These are phyloP conservation scores for Solanum corneliomulleri DNA, from an alignment of 257 asterid species.

Conservation along the genomic window DNA sequence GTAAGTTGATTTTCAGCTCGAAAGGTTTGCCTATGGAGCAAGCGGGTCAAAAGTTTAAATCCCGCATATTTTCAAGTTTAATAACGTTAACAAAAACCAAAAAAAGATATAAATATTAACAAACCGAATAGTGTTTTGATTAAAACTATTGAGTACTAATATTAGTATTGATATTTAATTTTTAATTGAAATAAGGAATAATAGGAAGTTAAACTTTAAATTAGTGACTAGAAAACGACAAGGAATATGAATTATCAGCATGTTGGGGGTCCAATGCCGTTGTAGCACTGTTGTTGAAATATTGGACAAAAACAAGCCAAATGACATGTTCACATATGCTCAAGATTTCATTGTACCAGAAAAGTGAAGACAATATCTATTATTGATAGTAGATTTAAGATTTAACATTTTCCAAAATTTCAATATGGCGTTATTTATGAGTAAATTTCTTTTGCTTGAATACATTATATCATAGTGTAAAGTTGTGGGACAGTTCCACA, in stretches of 20 bases:
- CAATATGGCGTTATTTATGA: neutral
- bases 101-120: neutral
- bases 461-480: neutral
- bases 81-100: neutral
- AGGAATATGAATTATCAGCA: constrained; percentile 26
- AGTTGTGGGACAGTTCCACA: neutral
- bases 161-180: neutral
- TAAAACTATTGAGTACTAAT: neutral
- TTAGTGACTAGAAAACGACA: neutral
- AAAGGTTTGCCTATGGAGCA: neutral
- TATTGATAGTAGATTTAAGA: no score
- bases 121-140: neutral
- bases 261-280: constrained; percentile 74
- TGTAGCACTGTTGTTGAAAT: constrained; percentile 74
- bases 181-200: neutral
- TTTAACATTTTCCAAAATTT: no score
- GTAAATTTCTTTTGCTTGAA: neutral
- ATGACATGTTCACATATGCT: constrained; percentile 45
- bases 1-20: neutral
- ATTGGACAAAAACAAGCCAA: constrained; percentile 59
- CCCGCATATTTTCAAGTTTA: neutral
- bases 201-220: neutral
- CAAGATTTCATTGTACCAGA: constrained; percentile 4
- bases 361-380: neutral
- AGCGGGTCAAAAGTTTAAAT: neutral